Evolutionary conservation across 2,329 filamentous ascomycete genomes (phyloP).

Genomic region (Davidsoniella eucalypti): DNA sequence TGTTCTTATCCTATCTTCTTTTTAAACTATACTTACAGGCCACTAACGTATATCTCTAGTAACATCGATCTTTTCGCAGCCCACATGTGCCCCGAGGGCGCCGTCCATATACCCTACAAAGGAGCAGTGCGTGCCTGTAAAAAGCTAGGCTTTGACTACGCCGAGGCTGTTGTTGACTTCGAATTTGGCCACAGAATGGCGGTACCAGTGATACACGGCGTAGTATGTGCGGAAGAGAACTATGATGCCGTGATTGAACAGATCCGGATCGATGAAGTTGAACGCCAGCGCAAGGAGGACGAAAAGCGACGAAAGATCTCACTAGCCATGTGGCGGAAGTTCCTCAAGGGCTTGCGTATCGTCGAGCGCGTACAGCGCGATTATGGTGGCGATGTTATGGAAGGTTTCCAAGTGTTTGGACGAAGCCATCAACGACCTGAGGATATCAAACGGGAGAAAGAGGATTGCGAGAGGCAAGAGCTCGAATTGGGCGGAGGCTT

Average conservation of each 20-base stretch:
- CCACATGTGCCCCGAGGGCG: slow-evolving; percentile 77
- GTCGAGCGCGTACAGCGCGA: slow-evolving; percentile 59
- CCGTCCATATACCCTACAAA: slow-evolving; percentile 65
- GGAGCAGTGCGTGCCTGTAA: slow-evolving; percentile 69
- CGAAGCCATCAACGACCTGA: slow-evolving; percentile 7
- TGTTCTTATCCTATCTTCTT: slow-evolving; percentile 7
- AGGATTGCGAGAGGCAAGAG: slow-evolving; percentile 27
- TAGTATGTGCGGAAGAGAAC: slow-evolving; percentile 73
- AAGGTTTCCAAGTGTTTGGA: slow-evolving; percentile 16
- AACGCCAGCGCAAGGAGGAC: slow-evolving; percentile 62
- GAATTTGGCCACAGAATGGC: slow-evolving; percentile 93
- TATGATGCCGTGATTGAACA: slow-evolving; percentile 59
- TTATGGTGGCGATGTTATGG: slow-evolving; percentile 51
- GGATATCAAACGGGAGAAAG: slow-evolving; percentile 13
- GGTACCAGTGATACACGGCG: slow-evolving; percentile 77
- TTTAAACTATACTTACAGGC: not conserved
- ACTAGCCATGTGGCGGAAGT: slow-evolving; percentile 67
- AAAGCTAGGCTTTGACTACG: slow-evolving; percentile 70
- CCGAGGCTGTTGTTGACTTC: slow-evolving; percentile 89
- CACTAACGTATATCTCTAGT: slow-evolving; percentile 18
- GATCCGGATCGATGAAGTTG: slow-evolving; percentile 60
- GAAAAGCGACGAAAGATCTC: slow-evolving; percentile 63
- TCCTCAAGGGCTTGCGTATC: slow-evolving; percentile 72
- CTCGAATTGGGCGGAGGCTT: slow-evolving; percentile 46
- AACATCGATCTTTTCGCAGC: slow-evolving; percentile 94